Evolutionary conservation across 1,139 yeast species (phyloP), one percentile per base, ranked within the genome.

Genomic region (Pichia inconspicua): DNA sequence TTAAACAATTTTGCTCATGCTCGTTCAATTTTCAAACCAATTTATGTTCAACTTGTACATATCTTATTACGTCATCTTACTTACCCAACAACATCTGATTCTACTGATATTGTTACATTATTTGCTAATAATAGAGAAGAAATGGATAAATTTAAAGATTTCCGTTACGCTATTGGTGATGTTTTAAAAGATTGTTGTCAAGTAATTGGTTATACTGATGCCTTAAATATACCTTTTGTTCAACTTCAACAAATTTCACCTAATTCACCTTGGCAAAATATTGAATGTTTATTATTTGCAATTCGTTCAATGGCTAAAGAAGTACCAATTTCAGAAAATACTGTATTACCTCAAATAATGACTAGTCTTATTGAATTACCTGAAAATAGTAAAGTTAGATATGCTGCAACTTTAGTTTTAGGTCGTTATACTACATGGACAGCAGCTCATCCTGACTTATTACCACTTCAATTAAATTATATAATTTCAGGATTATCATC

Each of bases 361-460:
- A 74, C 78, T 43, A 66, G 74, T 52, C 68, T 87, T 43, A 76
- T 82, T 25, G 79, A 78, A 58, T 69, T 89, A 45, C 97, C 97
- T 0, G 94, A 86, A 58, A 92, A 88, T 60, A 83, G 85, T 22
- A 87, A 88, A 62, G 79, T 92, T 48, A 75, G 96, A 61, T 92
- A 92, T 60, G 95, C 97, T 3, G 92, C 96, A 1, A 88, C 96
- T 0, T 73, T 92, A 58, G 96, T 92, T 1, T 71, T 94, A 44
- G 98, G 98, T 9, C 75, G 98, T 58, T 92, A 92, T 65, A 87
- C 97, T 1, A 90, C 84, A 66, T 94, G 98, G 97, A 88, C 97
- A 0, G 73, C 90, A 6, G 75, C 78, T 54, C 94, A 92, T 66
- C 88, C 95, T 1, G 83, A 86, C 53, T 84, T 74, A 58, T 71